Conservation (phyloP, 1,284 basidiomycete genomes). For the Malassezia yamatoensis region DNA sequence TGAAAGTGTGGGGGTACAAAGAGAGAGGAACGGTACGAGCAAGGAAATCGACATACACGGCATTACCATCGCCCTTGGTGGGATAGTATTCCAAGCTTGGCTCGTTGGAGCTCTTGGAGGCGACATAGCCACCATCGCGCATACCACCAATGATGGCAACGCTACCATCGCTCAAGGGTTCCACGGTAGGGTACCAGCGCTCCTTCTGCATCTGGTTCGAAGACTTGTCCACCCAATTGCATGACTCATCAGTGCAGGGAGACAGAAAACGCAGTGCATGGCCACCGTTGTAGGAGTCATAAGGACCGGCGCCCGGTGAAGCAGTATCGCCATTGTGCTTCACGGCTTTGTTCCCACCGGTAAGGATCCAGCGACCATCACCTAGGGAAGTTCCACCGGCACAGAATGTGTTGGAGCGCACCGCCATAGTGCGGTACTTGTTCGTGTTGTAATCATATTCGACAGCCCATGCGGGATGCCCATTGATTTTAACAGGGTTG, state of each 20-base stretch:
- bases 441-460: constrained; percentile 31
- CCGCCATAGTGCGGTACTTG: constrained; percentile 23
- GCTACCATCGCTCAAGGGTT: constrained; percentile 28
- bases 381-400: constrained; percentile 33
- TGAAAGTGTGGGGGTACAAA: constrained; percentile 34
- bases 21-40: constrained; percentile 30
- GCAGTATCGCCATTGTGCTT: constrained; percentile 26
- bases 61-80: constrained; percentile 20
- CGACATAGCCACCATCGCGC: constrained; percentile 33
- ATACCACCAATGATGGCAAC: constrained; percentile 35
- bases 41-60: constrained; percentile 18
- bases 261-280: constrained; percentile 26
- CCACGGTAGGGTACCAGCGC: constrained; percentile 42
- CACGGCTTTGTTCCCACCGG: constrained; percentile 37
- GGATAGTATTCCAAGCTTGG: constrained; percentile 41
- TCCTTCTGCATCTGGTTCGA: constrained; percentile 27
- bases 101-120: constrained; percentile 25
- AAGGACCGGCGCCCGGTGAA: constrained; percentile 19
- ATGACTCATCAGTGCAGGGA: constrained; percentile 24
- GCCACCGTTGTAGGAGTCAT: constrained; percentile 32
- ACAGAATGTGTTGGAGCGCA: constrained; percentile 39
- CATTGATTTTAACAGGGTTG: constrained; percentile 25
- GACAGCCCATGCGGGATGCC: constrained; percentile 33
- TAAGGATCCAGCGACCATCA: constrained; percentile 31
- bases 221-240: constrained; percentile 25